Conservation (phyloP, 495 filamentous ascomycete genomes). For the Lophiotrema nucula region DNA sequence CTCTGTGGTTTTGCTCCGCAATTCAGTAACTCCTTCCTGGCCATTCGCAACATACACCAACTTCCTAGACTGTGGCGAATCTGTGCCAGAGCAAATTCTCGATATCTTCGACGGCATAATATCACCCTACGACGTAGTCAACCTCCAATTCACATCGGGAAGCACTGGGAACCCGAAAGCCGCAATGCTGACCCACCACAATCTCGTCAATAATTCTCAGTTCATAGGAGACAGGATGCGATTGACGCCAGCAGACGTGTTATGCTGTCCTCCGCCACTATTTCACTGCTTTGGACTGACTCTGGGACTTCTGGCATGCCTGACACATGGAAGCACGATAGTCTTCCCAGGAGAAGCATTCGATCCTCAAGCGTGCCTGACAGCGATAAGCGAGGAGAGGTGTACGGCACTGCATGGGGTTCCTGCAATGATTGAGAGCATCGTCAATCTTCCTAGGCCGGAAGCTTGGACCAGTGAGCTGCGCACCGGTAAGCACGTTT, state of each 20-base stretch:
- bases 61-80: conserved; percentile 46
- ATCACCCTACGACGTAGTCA: conserved; percentile 62
- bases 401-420: conserved; percentile 73
- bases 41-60: conserved; percentile 53
- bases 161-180: conserved; percentile 71
- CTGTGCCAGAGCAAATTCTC: conserved; percentile 22
- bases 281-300: conserved; percentile 77
- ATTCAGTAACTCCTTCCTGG: conserved; percentile 43
- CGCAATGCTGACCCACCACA: conserved; percentile 72
- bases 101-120: conserved; percentile 53
- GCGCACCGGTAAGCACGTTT: no score
- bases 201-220: conserved; percentile 67
- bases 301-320: conserved; percentile 63
- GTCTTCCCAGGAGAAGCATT: conserved; percentile 67
- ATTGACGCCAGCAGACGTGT: conserved; percentile 58
- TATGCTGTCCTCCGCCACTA: conserved; percentile 69
- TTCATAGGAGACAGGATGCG: conserved; percentile 70
- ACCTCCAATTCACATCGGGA: conserved; percentile 70
- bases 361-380: conserved; percentile 56
- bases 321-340: conserved; percentile 66
- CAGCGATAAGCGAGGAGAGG: conserved; percentile 59
- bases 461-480: conserved; percentile 47
- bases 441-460: conserved; percentile 56
- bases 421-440: conserved; percentile 69
- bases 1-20: conserved; percentile 57